Evolutionary conservation across 2,329 filamentous ascomycete species (phyloP), one percentile per base, ranked within the genome.

Genomic region (Ascochyta clinopodiicola): DNA sequence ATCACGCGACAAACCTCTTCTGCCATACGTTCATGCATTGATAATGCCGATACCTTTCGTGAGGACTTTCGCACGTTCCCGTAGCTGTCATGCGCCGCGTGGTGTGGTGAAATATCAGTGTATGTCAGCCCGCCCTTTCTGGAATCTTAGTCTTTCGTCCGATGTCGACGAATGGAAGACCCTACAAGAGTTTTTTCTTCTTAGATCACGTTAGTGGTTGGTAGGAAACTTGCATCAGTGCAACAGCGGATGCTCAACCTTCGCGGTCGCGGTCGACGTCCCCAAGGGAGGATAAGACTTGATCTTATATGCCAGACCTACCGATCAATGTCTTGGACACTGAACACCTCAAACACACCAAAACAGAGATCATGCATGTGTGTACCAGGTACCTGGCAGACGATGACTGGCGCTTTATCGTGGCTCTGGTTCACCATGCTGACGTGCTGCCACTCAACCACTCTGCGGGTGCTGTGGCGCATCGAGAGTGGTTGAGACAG

Each of bases 251-350:
- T 31, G 43, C 38, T 22, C 21, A 43, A 36, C 19, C 13, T 24
- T 47, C 24, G 32, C 24, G 31, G 31, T 39, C 7, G 48, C 22
- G 19, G 22, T 21, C 10, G 34, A 47, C 10, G 25, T 38, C 13
- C 25, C 22, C 42, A 52, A 65, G 56, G 57, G 60, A 61, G 56
- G 44, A 44, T 50, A 32, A 53, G 51, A 56, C 50, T 34, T 13
- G 32, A 25, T 21, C 27, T 40, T 25, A 34, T 29, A 10, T 27
- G 24, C 35, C 24, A 34, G 31, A 17, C 27, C 21, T 36, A 37
- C 39, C 47, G 25, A 25, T 53, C 22, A 21, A 27, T 56, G 48
- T 56, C 52, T 59, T 47, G 29, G 22, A 38, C 51, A 59, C 44
- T 32, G 27, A 43, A 36, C 34, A 38, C 12, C 43, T 35, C 19